These are phyloP conservation scores for Sarcodon sp. DNA, from an alignment of 768 basidiomycete genomes.

Conservation along the genomic window DNA sequence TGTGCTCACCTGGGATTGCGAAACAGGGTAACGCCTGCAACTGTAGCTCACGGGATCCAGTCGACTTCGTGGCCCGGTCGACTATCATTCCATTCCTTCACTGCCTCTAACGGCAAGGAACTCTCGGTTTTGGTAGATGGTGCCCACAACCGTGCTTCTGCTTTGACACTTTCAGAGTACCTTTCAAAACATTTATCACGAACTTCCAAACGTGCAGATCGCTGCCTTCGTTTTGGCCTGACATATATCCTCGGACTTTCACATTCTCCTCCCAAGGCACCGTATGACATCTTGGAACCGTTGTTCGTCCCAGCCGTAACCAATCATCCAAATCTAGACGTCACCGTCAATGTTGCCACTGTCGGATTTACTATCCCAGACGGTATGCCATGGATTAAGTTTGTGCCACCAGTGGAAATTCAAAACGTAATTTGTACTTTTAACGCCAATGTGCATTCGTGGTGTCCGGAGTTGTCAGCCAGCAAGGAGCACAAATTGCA, in stretches of 20 bases:
- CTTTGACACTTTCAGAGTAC: slow-evolving; percentile 54
- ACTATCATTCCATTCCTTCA: slow-evolving; percentile 51
- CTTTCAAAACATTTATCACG: slow-evolving; percentile 28
- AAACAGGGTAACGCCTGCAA: slow-evolving; percentile 30
- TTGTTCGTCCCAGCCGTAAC: slow-evolving; percentile 35
- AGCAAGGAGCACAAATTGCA: slow-evolving; percentile 20
- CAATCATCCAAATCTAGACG: not conserved
- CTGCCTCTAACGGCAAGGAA: slow-evolving; percentile 7
- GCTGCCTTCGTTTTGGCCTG: slow-evolving; percentile 22
- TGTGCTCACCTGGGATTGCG: slow-evolving; percentile 11
- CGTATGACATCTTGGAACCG: slow-evolving; percentile 55
- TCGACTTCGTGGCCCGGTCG: slow-evolving; percentile 70
- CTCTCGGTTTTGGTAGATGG: slow-evolving; percentile 71
- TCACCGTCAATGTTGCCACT: slow-evolving; percentile 28
- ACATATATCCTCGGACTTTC: slow-evolving; percentile 78
- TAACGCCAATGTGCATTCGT: slow-evolving; percentile 25
- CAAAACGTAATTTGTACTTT: slow-evolving; percentile 14
- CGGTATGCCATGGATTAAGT: slow-evolving; percentile 90
- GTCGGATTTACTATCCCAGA: slow-evolving; percentile 59
- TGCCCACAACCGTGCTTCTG: slow-evolving; percentile 83
- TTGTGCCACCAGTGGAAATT: slow-evolving; percentile 42
- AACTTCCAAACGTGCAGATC: slow-evolving; percentile 5
- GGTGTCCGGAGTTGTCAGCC: slow-evolving; percentile 34
- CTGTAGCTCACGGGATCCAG: slow-evolving; percentile 45
- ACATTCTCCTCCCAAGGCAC: slow-evolving; percentile 76